Conservation (phyloP, 2,329 filamentous ascomycete species). For the Venturia aucupariae region DNA sequence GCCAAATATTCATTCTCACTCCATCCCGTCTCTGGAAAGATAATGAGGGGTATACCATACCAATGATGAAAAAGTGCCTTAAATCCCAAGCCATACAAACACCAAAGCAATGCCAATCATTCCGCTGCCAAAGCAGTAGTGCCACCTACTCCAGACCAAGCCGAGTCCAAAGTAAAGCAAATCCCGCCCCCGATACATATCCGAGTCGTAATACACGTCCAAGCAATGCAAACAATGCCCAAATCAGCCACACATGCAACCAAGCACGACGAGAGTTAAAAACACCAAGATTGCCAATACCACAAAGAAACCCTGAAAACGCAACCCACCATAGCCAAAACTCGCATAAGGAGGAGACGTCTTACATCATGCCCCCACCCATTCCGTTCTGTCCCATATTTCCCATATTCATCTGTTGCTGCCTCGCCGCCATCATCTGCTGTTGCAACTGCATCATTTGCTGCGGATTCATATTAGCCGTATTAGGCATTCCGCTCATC, state of each 20-base stretch:
- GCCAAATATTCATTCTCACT: not conserved
- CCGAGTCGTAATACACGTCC: not conserved
- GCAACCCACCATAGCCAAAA: not conserved
- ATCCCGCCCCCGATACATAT: not conserved
- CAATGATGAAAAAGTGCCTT: not conserved
- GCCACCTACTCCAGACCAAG: too few relatives aligned
- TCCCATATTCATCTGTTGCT: slow-evolving; percentile 6
- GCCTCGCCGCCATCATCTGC: slow-evolving; percentile 3
- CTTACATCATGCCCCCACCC: slow-evolving; percentile 6
- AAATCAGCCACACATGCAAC: not conserved
- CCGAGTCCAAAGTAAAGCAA: too few relatives aligned
- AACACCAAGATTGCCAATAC: not conserved
- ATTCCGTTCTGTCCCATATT: slow-evolving; percentile 2
- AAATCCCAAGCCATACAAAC: not conserved
- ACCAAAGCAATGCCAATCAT: not conserved
- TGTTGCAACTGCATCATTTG: slow-evolving; percentile 8
- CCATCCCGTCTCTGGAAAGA: not conserved
- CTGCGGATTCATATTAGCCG: not conserved
- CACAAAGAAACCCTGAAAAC: not conserved
- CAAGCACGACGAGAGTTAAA: too few relatives aligned
- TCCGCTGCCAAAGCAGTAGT: too few relatives aligned
- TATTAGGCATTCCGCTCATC: not conserved
- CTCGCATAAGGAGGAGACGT: not conserved
- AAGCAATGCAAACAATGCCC: not conserved
- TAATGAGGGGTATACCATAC: not conserved